Conservation (phyloP, 495 filamentous ascomycete species). For the Penicillium longicatenatum region DNA sequence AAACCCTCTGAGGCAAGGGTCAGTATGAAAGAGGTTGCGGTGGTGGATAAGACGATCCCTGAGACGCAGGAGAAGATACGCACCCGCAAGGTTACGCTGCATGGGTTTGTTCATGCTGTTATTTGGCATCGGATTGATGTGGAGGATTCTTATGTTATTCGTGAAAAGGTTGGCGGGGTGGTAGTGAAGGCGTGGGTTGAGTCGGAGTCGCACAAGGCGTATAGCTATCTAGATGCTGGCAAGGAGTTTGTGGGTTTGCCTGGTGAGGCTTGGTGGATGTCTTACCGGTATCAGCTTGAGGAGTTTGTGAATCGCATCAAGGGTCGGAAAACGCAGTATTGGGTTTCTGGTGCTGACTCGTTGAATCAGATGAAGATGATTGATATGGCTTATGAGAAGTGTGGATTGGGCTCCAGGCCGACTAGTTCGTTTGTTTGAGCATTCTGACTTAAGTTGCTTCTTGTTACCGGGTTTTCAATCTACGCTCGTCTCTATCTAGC, state of each 20-base stretch:
- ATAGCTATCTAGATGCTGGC: slow-evolving; percentile 38
- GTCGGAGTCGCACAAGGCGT: slow-evolving; percentile 42
- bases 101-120: slow-evolving; percentile 31
- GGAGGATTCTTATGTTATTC: slow-evolving; percentile 38
- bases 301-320: slow-evolving; percentile 54
- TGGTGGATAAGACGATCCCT: slow-evolving; percentile 27
- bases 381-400: slow-evolving; percentile 51
- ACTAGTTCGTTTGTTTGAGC: slow-evolving; percentile 12
- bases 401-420: slow-evolving; percentile 42
- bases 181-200: slow-evolving; percentile 38
- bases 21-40: slow-evolving; percentile 22
- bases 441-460: too few relatives aligned
- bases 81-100: slow-evolving; percentile 21
- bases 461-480: too few relatives aligned
- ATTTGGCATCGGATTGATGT: slow-evolving; percentile 50
- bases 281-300: slow-evolving; percentile 56
- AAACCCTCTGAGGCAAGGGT: slow-evolving; percentile 18
- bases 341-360: slow-evolving; percentile 51
- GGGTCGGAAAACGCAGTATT: slow-evolving; percentile 39
- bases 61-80: slow-evolving; percentile 31
- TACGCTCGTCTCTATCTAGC: too few relatives aligned
- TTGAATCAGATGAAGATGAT: slow-evolving; percentile 53
- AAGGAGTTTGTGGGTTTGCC: slow-evolving; percentile 31
- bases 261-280: slow-evolving; percentile 51
- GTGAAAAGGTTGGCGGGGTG: slow-evolving; percentile 26